Conservation (phyloP, 805 yeast species). For the Candida pini region DNA sequence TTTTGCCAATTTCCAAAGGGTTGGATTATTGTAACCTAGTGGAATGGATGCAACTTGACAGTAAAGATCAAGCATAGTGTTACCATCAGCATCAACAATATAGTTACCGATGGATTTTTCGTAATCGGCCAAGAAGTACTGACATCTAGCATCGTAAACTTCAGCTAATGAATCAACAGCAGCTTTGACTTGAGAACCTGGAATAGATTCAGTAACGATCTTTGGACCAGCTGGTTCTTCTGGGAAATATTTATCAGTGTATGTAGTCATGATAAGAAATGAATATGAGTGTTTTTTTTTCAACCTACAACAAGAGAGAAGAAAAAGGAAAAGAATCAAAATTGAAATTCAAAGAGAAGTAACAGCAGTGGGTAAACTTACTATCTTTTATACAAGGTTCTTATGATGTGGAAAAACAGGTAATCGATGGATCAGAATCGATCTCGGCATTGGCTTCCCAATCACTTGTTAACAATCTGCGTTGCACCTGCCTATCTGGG, state of each 20-base stretch:
- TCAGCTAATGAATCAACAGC: slow-evolving; percentile 49
- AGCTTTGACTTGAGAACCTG: slow-evolving; percentile 67
- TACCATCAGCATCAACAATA: slow-evolving; percentile 76
- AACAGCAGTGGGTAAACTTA: neutral
- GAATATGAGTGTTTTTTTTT: slow-evolving; percentile 15
- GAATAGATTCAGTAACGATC: slow-evolving; percentile 53
- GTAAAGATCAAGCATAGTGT: slow-evolving; percentile 65
- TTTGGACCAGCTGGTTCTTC: slow-evolving; percentile 71
- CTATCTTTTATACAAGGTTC: too few species aligned
- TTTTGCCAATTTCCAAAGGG: slow-evolving; percentile 59
- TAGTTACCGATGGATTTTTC: slow-evolving; percentile 73
- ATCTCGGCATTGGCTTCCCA: too few species aligned
- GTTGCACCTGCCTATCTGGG: too few species aligned
- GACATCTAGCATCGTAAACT: slow-evolving; percentile 68
- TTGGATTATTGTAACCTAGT: slow-evolving; percentile 82
- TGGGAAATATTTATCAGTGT: slow-evolving; percentile 61
- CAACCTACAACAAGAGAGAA: neutral
- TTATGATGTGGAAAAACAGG: too few species aligned
- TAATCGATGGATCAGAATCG: too few species aligned
- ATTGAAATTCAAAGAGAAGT: neutral
- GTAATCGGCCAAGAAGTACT: slow-evolving; percentile 73
- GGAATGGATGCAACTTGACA: slow-evolving; percentile 85
- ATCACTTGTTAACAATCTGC: too few species aligned
- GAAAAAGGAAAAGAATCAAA: neutral
- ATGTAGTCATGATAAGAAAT: slow-evolving; percentile 26